Conservation (phyloP, 768 basidiomycete species). For the Boletus edulis region DNA sequence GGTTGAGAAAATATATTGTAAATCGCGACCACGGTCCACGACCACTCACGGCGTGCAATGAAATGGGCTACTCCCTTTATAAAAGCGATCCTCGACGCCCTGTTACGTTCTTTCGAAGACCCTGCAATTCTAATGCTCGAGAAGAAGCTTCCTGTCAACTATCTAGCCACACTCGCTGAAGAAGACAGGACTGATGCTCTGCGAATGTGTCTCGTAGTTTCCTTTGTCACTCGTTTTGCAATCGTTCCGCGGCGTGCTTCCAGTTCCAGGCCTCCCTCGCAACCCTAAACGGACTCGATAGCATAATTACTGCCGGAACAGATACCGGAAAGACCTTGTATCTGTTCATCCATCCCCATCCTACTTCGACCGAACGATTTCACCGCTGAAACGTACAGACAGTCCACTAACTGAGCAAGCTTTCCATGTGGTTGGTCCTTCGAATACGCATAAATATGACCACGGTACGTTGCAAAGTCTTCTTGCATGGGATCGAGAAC, state of each 20-base stretch:
- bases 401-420: no score
- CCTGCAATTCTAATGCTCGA: background rate
- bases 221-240: background rate
- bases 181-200: no score
- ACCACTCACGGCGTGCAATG: background rate
- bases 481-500: no score
- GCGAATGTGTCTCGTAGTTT: no score
- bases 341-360: background rate
- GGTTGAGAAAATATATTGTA: no score
- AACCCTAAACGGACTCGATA: background rate
- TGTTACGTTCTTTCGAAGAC: background rate
- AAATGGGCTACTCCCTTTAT: background rate
- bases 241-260: background rate
- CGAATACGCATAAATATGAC: no score
- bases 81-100: background rate
- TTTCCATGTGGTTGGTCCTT: no score
- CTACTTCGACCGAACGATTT: background rate
- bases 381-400: background rate
- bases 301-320: background rate
- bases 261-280: background rate
- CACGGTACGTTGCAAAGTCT: no score
- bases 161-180: background rate
- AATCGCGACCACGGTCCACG: no score
- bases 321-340: background rate
- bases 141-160: background rate